A percentile compares a stretch with the other conserved stretches of the same genome.
These are phyloP conservation scores for Neofusicoccum kwambonambiense DNA, from an alignment of 2,329 filamentous ascomycete genomes.

Conservation along the genomic window DNA sequence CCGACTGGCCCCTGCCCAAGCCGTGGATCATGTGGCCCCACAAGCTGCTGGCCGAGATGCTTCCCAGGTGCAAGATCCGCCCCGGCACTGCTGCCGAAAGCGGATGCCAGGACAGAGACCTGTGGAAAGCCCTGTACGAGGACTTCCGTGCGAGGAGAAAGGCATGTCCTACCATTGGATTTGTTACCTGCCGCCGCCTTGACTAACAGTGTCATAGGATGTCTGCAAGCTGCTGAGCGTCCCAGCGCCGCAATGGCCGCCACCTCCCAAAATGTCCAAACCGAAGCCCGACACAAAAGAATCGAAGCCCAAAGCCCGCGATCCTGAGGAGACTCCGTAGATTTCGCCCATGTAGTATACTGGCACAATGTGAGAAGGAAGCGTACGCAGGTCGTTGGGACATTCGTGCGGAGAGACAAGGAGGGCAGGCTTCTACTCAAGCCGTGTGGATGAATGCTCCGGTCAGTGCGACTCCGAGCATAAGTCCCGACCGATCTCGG, in stretches of 20 bases:
- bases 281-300: neutral
- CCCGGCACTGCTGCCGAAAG: constrained; percentile 28
- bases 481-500: neutral
- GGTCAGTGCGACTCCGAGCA: no score
- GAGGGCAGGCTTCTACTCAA: no score
- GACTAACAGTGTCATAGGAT: constrained; percentile 22
- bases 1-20: constrained; percentile 70
- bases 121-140: constrained; percentile 47
- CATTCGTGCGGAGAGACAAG: no score
- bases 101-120: constrained; percentile 38
- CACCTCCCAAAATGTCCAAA: constrained; percentile 9
- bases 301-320: neutral
- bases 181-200: no score
- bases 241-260: constrained; percentile 38
- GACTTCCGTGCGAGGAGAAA: constrained; percentile 44
- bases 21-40: constrained; percentile 55
- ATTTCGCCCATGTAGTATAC: neutral
- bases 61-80: constrained; percentile 41
- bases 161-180: neutral
- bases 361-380: no score
- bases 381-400: no score
- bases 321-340: neutral
- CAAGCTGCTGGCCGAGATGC: constrained; percentile 42
- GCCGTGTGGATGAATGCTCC: no score
- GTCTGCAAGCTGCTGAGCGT: constrained; percentile 41